These are phyloP conservation scores for Dryadomyces quercus-mongolicae DNA, from an alignment of 2,329 filamentous ascomycete species.

Conservation along the genomic window DNA sequence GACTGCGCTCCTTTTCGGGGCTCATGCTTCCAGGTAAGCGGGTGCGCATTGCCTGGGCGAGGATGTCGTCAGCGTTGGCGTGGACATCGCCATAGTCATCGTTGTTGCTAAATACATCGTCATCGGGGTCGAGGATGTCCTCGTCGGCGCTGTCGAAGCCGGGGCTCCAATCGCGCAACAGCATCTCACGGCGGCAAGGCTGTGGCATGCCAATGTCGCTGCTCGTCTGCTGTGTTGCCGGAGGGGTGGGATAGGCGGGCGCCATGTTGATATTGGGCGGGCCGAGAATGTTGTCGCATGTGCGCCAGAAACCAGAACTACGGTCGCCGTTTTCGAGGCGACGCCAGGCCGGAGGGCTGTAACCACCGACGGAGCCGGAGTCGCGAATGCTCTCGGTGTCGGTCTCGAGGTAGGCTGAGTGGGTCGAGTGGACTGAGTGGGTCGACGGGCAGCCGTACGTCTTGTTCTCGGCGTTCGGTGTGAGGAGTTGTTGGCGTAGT, in stretches of 20 bases:
- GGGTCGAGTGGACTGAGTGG: conserved; percentile 28
- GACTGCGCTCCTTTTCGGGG: conserved; percentile 40
- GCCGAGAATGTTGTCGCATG: conserved; percentile 40
- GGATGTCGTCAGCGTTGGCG: conserved; percentile 21
- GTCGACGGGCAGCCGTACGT: conserved; percentile 27
- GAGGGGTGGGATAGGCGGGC: neutral
- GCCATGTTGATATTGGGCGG: conserved; percentile 14
- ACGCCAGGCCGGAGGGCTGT: conserved; percentile 49
- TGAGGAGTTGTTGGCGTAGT: neutral
- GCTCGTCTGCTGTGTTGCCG: neutral
- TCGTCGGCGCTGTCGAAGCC: conserved; percentile 23
- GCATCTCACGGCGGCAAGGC: neutral
- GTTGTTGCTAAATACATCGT: conserved; percentile 15
- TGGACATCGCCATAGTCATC: conserved; percentile 13
- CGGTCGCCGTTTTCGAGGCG: conserved; percentile 47
- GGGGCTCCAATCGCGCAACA: conserved; percentile 20
- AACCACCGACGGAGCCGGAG: conserved; percentile 38
- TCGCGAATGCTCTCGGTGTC: conserved; percentile 28
- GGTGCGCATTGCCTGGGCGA: conserved; percentile 41
- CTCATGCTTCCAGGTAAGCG: conserved; percentile 43
- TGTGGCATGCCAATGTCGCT: neutral
- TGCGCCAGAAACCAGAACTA: conserved; percentile 49
- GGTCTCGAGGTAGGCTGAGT: conserved; percentile 29
- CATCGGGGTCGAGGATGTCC: conserved; percentile 16
- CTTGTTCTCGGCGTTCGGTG: conserved; percentile 14